A percentile compares a stretch with the other conserved stretches of the same genome.
phyloP scores from a whole-genome alignment of 805 yeast species.

The Brettanomyces naardenensis region DNA sequence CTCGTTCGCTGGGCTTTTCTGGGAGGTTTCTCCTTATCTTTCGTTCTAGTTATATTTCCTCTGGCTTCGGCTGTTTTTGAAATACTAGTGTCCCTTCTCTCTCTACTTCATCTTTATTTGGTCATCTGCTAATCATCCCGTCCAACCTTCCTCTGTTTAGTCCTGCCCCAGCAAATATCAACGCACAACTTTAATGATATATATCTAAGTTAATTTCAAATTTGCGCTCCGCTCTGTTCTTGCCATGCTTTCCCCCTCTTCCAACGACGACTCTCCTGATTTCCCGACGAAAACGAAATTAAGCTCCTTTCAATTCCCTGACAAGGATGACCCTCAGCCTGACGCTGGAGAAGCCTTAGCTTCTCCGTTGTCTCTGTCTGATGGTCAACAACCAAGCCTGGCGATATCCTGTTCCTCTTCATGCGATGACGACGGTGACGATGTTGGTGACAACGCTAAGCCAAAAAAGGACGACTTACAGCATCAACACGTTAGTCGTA shows the following conservation, averaged over 20 bases:
- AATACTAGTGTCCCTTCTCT: too few species aligned
- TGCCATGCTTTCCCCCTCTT: slow-evolving; percentile 2
- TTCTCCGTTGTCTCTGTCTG: slow-evolving; percentile 1
- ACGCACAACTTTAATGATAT: too few species aligned
- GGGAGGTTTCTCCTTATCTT: too few species aligned
- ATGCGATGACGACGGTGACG: slow-evolving; percentile 10
- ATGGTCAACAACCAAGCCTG: not conserved
- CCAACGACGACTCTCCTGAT: not conserved
- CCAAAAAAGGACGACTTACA: not conserved
- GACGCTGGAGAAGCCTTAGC: not conserved
- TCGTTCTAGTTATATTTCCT: too few species aligned
- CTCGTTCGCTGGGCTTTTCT: too few species aligned
- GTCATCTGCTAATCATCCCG: not conserved
- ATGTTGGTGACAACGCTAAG: not conserved
- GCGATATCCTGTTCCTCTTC: slow-evolving; percentile 16
- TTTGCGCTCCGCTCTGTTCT: not conserved
- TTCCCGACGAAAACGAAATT: slow-evolving; percentile 1
- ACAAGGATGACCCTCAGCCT: not conserved
- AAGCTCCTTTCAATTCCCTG: slow-evolving; percentile 1
- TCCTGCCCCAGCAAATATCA: too few species aligned
- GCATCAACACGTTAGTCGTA: too few species aligned
- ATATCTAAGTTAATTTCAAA: too few species aligned
- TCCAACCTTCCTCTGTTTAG: too few species aligned
- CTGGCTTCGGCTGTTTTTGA: too few species aligned
- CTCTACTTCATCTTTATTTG: too few species aligned